Evolutionary conservation across 192 early-diverging fungal species (phyloP).

Genomic region (Backusella westeae): DNA sequence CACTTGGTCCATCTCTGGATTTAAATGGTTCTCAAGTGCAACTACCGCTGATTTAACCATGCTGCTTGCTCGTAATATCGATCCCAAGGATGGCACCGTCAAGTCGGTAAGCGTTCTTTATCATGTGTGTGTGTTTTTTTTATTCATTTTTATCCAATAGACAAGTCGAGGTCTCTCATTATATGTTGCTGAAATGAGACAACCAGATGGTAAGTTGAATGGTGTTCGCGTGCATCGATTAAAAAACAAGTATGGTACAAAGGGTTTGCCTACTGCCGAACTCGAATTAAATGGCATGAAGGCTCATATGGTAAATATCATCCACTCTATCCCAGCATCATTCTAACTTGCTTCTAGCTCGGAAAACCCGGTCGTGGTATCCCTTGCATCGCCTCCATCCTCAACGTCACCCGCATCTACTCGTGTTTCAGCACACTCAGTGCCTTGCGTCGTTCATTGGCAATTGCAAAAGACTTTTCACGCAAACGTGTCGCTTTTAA

Average conservation of each 20-base stretch:
- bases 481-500: slow-evolving; percentile 47
- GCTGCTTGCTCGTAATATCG: slow-evolving; percentile 57
- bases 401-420: slow-evolving; percentile 72
- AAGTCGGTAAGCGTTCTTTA: background rate
- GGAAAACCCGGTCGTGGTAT: slow-evolving; percentile 54
- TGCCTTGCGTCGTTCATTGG: slow-evolving; percentile 41
- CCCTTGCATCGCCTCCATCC: slow-evolving; percentile 56
- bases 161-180: slow-evolving; percentile 59
- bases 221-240: slow-evolving; percentile 61
- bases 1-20: slow-evolving; percentile 52
- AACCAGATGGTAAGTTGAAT: slow-evolving; percentile 50
- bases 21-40: slow-evolving; percentile 76
- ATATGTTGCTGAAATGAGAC: slow-evolving; percentile 54
- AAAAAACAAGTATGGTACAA: slow-evolving; percentile 71
- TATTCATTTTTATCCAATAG: background rate
- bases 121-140: background rate
- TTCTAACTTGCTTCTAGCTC: slow-evolving; percentile 19
- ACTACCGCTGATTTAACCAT: slow-evolving; percentile 68
- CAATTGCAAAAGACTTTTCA: slow-evolving; percentile 59
- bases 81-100: slow-evolving; percentile 35
- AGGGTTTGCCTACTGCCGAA: slow-evolving; percentile 72
- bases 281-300: slow-evolving; percentile 57
- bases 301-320: slow-evolving; percentile 28
- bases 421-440: slow-evolving; percentile 44
- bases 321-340: too few relatives aligned